These are phyloP conservation scores for Malus sieversii DNA, from an alignment of 306 rosid species.

Conservation along the genomic window DNA sequence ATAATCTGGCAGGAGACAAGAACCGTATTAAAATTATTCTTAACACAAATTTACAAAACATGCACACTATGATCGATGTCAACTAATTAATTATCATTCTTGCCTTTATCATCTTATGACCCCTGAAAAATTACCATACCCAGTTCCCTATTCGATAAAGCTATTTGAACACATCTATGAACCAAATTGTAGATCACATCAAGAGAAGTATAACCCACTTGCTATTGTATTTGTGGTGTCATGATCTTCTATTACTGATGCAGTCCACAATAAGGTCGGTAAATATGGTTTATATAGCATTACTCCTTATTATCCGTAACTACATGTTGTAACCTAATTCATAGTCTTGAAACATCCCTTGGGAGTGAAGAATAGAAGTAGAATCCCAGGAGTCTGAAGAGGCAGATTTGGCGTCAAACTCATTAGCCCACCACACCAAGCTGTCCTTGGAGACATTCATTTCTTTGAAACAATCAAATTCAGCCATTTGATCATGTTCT, in stretches of 20 bases:
- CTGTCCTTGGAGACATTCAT: constrained; percentile 49
- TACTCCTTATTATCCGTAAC: background rate
- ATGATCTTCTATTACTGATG: background rate
- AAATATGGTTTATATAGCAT: background rate
- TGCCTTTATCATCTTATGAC: constrained; percentile 34
- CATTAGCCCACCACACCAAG: constrained; percentile 71
- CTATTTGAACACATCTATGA: background rate
- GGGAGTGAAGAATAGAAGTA: constrained; percentile 42
- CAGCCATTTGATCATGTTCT: constrained; percentile 23
- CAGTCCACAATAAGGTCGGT: background rate
- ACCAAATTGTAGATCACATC: background rate
- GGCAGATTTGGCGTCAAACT: constrained; percentile 54
- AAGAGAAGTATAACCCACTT: background rate
- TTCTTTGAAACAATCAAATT: constrained; percentile 65
- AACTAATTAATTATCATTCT: background rate
- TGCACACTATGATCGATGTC: background rate
- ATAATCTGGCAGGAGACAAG: background rate
- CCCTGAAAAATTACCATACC: constrained; percentile 8
- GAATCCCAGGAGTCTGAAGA: constrained; percentile 77
- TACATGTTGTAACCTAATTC: constrained; percentile 59
- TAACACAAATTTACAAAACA: constrained; percentile 57
- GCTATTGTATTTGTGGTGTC: background rate
- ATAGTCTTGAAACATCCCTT: constrained; percentile 64
- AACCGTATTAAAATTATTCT: constrained; percentile 21
- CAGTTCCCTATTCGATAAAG: constrained; percentile 3